Evolutionary conservation across 192 early-diverging fungal genomes (phyloP).

Genomic region (Coemansia sp.): DNA sequence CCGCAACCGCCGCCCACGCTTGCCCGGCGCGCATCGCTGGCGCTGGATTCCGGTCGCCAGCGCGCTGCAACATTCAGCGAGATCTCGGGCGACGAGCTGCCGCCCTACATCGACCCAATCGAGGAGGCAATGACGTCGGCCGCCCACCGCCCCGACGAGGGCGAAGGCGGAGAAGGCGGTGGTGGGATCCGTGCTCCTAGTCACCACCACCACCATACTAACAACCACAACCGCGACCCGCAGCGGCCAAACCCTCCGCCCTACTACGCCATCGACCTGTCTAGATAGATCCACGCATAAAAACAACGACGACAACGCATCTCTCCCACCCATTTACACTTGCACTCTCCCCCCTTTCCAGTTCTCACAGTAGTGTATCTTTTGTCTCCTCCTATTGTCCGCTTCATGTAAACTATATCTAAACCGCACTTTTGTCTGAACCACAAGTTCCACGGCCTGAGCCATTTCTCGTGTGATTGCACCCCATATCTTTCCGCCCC

Average conservation of each 20-base stretch:
- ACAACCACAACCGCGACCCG: neutral
- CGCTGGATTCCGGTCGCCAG: constrained; percentile 11
- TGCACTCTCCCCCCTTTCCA: neutral
- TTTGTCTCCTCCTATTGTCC: too few relatives aligned
- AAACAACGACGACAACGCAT: neutral
- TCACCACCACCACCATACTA: neutral
- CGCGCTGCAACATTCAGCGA: constrained; percentile 43
- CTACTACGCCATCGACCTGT: constrained; percentile 27
- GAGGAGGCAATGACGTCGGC: constrained; percentile 38
- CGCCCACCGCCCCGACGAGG: neutral
- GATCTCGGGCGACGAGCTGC: constrained; percentile 38
- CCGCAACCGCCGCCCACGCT: constrained; percentile 5
- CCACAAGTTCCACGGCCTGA: too few relatives aligned
- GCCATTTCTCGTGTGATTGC: too few relatives aligned
- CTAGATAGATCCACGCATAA: neutral
- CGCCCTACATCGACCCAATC: constrained; percentile 51
- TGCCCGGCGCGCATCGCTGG: neutral
- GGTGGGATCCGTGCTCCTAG: neutral
- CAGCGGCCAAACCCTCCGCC: constrained; percentile 30
- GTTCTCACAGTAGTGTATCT: neutral
- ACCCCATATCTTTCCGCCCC: too few relatives aligned
- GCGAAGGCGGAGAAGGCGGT: neutral
- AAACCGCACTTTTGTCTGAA: too few relatives aligned
- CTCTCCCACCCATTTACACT: neutral
- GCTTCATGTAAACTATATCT: too few relatives aligned